These are phyloP conservation scores for Sordariomycetes sp. DNA, from an alignment of 2,329 filamentous ascomycete species.

Conservation along the genomic window DNA sequence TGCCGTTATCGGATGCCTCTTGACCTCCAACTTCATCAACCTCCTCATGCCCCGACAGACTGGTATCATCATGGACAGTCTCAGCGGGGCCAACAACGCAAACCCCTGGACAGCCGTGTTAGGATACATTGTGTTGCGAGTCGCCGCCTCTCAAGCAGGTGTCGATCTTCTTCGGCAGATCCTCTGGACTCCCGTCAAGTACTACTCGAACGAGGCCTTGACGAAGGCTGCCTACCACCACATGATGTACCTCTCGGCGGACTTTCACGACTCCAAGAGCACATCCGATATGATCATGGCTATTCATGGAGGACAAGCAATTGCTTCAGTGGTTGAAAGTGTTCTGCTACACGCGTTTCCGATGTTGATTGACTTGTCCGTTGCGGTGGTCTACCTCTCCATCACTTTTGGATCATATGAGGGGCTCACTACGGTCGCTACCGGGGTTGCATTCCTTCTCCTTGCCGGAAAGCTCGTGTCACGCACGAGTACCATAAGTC, in stretches of 20 bases:
- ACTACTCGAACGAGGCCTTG: constrained; percentile 44
- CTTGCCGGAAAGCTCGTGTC: constrained; percentile 43
- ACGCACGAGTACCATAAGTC: constrained; percentile 37
- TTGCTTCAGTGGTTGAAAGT: constrained; percentile 48
- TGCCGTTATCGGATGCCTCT: constrained; percentile 57
- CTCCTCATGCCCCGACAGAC: constrained; percentile 74
- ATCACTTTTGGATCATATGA: constrained; percentile 51
- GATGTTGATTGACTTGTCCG: constrained; percentile 49
- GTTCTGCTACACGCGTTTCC: constrained; percentile 49
- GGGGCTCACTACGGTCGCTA: constrained; percentile 51
- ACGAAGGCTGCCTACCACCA: constrained; percentile 48
- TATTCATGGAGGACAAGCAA: constrained; percentile 42
- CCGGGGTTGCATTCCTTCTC: constrained; percentile 45
- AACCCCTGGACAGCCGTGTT: constrained; percentile 43
- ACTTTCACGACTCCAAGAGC: constrained; percentile 53
- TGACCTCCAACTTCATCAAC: constrained; percentile 64
- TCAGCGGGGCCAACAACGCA: constrained; percentile 40
- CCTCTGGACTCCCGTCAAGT: constrained; percentile 50
- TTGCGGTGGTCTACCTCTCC: constrained; percentile 52
- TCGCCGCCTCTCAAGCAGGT: constrained; percentile 46
- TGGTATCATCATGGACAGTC: constrained; percentile 65
- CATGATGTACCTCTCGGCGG: constrained; percentile 50
- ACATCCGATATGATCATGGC: constrained; percentile 49
- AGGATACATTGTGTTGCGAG: constrained; percentile 39
- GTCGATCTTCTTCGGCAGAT: constrained; percentile 43